phyloP scores from a whole-genome alignment of 495 filamentous ascomycete genomes.

The Talaromyces wortmannii region DNA sequence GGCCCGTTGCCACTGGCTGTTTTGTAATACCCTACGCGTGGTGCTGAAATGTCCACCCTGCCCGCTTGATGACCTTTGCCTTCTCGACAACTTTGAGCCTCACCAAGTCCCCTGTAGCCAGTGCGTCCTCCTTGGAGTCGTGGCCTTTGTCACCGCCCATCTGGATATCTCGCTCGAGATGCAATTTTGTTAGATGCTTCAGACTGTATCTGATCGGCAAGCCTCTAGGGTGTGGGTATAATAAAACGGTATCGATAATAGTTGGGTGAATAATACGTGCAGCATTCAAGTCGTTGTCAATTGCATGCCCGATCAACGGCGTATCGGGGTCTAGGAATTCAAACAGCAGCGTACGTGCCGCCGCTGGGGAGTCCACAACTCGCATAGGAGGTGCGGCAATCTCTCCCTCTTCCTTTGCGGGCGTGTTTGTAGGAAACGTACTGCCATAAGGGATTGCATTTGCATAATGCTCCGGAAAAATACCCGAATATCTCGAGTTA shows the following conservation, averaged over 20 bases:
- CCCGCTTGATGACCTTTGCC: conserved; percentile 54
- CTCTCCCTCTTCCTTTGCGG: conserved; percentile 10
- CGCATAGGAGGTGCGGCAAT: conserved; percentile 34
- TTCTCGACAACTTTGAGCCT: conserved; percentile 54
- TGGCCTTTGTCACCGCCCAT: conserved; percentile 63
- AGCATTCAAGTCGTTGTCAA: conserved; percentile 90
- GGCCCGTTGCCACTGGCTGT: too few species aligned
- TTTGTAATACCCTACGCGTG: background rate
- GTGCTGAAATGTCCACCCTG: conserved; percentile 52
- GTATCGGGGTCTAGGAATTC: conserved; percentile 62
- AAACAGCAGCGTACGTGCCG: conserved; percentile 69
- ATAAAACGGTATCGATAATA: conserved; percentile 78
- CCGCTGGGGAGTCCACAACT: conserved; percentile 62
- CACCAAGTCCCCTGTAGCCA: conserved; percentile 81
- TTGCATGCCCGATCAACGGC: conserved; percentile 83
- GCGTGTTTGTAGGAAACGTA: conserved; percentile 8
- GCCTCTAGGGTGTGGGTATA: conserved; percentile 71
- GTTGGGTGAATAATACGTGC: conserved; percentile 75
- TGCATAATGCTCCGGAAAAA: conserved; percentile 65
- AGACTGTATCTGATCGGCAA: conserved; percentile 73
- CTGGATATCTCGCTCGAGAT: conserved; percentile 73
- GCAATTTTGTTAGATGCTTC: conserved; percentile 54
- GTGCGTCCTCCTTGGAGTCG: conserved; percentile 83
- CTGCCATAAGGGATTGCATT: conserved; percentile 56
- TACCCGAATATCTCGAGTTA: conserved; percentile 84